Percentiles rank a stretch among this genome's conserved stretches.
Evolutionary conservation across 2,329 filamentous ascomycete species (phyloP).

Genomic region (Lasiodiplodia theobromae): DNA sequence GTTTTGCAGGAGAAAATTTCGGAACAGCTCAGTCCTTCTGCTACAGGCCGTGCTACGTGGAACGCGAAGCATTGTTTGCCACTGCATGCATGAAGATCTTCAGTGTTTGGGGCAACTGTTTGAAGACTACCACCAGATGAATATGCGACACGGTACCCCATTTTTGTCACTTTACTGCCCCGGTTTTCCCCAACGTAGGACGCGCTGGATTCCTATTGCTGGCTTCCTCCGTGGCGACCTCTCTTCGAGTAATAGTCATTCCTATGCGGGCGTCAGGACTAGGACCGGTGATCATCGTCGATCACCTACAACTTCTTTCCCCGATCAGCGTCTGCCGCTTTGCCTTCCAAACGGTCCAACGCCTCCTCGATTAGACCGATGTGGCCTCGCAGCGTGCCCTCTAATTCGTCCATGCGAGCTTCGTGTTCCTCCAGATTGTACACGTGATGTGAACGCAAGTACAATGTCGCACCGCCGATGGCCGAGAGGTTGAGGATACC

Average conservation of each 20-base stretch:
- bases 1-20: no score
- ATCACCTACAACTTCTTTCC: slow-evolving; percentile 46
- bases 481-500: slow-evolving; percentile 35
- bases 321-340: slow-evolving; percentile 42
- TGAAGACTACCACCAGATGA: neutral
- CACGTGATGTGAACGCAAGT: slow-evolving; percentile 45
- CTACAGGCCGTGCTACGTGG: neutral
- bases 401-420: slow-evolving; percentile 56
- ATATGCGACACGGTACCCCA: neutral
- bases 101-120: neutral
- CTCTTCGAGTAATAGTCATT: slow-evolving; percentile 8
- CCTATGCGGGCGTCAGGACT: slow-evolving; percentile 3
- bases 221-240: slow-evolving; percentile 4
- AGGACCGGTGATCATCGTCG: neutral
- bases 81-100: neutral
- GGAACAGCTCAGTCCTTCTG: no score
- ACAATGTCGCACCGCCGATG: slow-evolving; percentile 36
- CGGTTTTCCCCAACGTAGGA: neutral
- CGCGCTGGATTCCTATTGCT: neutral
- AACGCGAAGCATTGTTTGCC: neutral
- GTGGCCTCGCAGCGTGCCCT: slow-evolving; percentile 56
- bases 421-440: slow-evolving; percentile 57
- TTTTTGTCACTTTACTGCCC: neutral
- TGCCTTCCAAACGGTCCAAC: slow-evolving; percentile 54
- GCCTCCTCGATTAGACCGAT: slow-evolving; percentile 57